Evolutionary conservation across 2,329 filamentous ascomycete genomes (phyloP), one percentile per base, ranked within the genome.

Genomic region (Ophiostoma sp.): DNA sequence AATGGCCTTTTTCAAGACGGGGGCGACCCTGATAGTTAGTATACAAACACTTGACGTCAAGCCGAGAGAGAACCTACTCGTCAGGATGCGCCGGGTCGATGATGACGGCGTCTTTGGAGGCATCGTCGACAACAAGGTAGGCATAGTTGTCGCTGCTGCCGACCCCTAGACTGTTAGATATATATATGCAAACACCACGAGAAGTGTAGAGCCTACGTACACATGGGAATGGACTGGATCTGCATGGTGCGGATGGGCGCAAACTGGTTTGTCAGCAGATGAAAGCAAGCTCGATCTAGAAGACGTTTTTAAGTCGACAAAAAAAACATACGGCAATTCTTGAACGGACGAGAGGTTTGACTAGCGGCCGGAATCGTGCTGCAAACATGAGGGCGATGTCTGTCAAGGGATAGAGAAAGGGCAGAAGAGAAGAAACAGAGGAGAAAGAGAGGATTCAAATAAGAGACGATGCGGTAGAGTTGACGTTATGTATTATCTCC

Each of bases 201-300:
- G 3, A n/a, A 44, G 4, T 31, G 2, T 1, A 35, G 6, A 23
- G 39, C 6, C 52, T 4, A 83, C 88, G 77, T 86, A 93, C 92
- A 94, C 91, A 95, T 94, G 71, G 91, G 91, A 80, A 95, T 94
- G 75, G 90, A 91, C 80, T 92, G 87, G 81, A 94, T 90, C 86
- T 94, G 91, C 92, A 95, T 95, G 74, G 81, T 81, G 81, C 85
- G 84, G 27, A 71, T 54, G 48, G 67, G 74, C 68, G 76, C 74
- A 71, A 76, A 76, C 79, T 80, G 71, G 74, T 72, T 75, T 77
- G 74, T 48, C n/a, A n/a, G 31, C 57, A 54, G 41, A 66, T 27
- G 35, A 62, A n/a, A 62, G 27, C 10, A 27, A 8, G 20, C 17
- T 20, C 4, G 52, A 57, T 48, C 15, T 10, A 57, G 20, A 27